Evolutionary conservation across 495 filamentous ascomycete species (phyloP).

Genomic region (Talaromyces stipitatus): DNA sequence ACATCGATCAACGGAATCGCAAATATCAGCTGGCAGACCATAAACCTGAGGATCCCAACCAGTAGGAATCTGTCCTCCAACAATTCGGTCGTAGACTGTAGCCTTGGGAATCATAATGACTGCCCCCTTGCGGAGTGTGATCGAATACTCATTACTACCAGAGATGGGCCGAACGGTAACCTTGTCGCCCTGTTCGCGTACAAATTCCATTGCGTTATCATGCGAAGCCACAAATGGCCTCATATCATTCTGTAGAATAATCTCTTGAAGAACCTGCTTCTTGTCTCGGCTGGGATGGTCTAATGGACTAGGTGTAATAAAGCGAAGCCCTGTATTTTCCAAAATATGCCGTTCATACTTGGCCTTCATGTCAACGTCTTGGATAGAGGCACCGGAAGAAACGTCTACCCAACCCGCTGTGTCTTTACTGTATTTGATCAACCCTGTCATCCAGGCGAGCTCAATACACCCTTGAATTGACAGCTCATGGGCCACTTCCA

Average conservation of each 20-base stretch:
- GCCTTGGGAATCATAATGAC: constrained; percentile 14
- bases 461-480: too few relatives aligned
- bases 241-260: constrained; percentile 10
- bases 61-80: constrained; percentile 15
- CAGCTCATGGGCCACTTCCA: too few relatives aligned
- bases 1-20: constrained; percentile 12
- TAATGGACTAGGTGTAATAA: constrained; percentile 2
- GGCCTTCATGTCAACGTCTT: too few relatives aligned
- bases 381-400: too few relatives aligned
- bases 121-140: constrained; percentile 12
- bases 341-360: constrained; percentile 7
- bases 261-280: constrained; percentile 11
- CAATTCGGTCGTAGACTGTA: neutral
- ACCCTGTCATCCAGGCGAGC: constrained; percentile 17
- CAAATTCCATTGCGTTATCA: constrained; percentile 7
- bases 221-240: constrained; percentile 8
- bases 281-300: constrained; percentile 1
- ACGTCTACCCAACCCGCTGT: too few relatives aligned
- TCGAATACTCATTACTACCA: constrained; percentile 1
- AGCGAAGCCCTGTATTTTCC: constrained; percentile 12
- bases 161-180: neutral
- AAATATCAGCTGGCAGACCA: constrained; percentile 17
- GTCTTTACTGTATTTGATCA: constrained; percentile 19
- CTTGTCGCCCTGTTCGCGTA: constrained; percentile 13
- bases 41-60: constrained; percentile 15